Base-by-base conservation (phyloP, 257 asterid genomes). In the Fraxinus excelsior region DNA sequence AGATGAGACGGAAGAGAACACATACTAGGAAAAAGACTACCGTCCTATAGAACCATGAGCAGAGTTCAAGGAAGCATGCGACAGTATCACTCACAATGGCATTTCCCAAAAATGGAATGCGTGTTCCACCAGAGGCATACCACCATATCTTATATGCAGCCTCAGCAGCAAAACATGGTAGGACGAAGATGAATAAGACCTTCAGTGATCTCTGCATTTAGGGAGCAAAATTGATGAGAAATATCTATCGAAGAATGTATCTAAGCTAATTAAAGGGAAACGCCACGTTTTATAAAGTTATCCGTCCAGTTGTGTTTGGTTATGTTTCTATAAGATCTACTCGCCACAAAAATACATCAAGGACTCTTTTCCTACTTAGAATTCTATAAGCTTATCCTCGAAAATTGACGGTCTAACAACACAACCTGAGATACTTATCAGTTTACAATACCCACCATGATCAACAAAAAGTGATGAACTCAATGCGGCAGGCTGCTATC, bases 31-130 rank as follows among this genome's bases (percentile, higher is more conserved):
- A 96, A 78, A 96, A 91, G 2, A 96, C 99, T 1, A 87, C 76
- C 0, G 97, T 90, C 76, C 99, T 82, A 80, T 96, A 96, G 71
- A 91, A 91, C 99, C 99, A 96, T 0, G 99, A 96, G 85, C 92
- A 84, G 3, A 96, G 90, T 82, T 93, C 99, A 2, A 96, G 79
- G 71, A 87, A 56, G 85, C 99, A 96, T 0, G 97, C 99, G 32
- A 95, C 90, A 0, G 82, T 80, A 70, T 93, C 95, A 87, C 99
- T 95, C 80, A 90, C 85, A 11, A 93, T 67, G 44, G 80, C 86
- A 67, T 93, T 86, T 28, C 98, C 98, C 75, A 93, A 75, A 85
- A 96, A 96, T 26, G 99, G 96, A 60, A 96, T 84, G 13, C 87
- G 89, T 0, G 97, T 86, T 53, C 98, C 99, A 18, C 97, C 96